A percentile compares a stretch with the other conserved stretches of the same genome.
These are phyloP conservation scores for Puccinia novopanici DNA, from an alignment of 1,284 basidiomycete species.

Conservation along the genomic window DNA sequence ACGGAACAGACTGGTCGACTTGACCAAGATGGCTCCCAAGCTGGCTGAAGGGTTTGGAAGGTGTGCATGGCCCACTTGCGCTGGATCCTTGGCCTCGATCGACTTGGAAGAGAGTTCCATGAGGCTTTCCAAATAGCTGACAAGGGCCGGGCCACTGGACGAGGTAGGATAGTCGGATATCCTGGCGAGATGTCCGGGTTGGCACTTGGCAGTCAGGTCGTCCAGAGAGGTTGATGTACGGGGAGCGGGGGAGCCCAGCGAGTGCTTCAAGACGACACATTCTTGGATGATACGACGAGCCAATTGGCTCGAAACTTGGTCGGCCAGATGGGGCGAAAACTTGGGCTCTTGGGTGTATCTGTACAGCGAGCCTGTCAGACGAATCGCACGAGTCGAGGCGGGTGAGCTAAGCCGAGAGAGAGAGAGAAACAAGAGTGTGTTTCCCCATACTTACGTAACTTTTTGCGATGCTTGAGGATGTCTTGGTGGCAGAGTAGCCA, in stretches of 20 bases:
- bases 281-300: conserved; percentile 31
- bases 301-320: conserved; percentile 42
- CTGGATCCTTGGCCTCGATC: background rate
- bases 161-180: conserved; percentile 20
- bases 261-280: conserved; percentile 28
- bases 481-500: conserved; percentile 47
- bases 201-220: background rate
- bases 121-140: conserved; percentile 18
- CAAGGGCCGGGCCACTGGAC: conserved; percentile 14
- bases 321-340: conserved; percentile 26
- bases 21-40: conserved; percentile 15
- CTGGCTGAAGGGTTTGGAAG: conserved; percentile 1
- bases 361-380: conserved; percentile 33
- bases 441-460: conserved; percentile 34
- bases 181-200: background rate
- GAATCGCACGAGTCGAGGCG: too few species aligned
- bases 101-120: background rate
- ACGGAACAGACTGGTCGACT: background rate
- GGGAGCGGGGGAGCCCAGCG: background rate
- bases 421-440: too few species aligned
- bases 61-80: background rate
- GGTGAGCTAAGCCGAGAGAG: background rate
- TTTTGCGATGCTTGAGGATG: conserved; percentile 41
- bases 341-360: conserved; percentile 35
- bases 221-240: background rate